These are phyloP conservation scores for Sporothrix sp. DNA, from an alignment of 2,329 filamentous ascomycete species.

Conservation along the genomic window DNA sequence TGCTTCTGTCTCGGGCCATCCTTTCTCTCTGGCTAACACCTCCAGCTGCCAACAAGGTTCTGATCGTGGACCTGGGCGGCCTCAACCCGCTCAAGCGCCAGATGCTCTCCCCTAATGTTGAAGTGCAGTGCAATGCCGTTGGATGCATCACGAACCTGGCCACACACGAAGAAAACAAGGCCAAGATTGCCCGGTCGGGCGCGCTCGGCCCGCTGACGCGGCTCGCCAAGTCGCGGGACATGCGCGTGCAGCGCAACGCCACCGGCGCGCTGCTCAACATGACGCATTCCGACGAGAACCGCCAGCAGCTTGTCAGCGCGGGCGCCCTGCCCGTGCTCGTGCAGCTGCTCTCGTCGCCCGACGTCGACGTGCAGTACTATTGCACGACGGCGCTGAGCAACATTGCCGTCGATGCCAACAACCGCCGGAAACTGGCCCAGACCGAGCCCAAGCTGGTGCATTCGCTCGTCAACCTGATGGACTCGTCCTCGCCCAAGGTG, in stretches of 20 bases:
- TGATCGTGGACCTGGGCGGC: slow-evolving; percentile 87
- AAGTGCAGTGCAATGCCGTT: slow-evolving; percentile 98
- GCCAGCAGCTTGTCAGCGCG: slow-evolving; percentile 92
- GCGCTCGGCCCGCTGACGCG: slow-evolving; percentile 84
- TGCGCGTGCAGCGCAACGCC: slow-evolving; percentile 95
- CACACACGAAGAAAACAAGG: slow-evolving; percentile 98
- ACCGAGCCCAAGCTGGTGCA: slow-evolving; percentile 87
- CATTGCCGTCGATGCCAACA: slow-evolving; percentile 88
- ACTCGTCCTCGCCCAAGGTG: slow-evolving; percentile 92
- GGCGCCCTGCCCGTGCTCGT: slow-evolving; percentile 97
- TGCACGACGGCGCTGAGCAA: slow-evolving; percentile 98
- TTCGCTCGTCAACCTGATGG: slow-evolving; percentile 91
- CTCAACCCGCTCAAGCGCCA: slow-evolving; percentile 87
- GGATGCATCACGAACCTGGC: slow-evolving; percentile 98
- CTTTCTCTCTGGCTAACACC: neutral
- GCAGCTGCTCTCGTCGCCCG: slow-evolving; percentile 80
- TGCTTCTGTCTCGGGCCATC: neutral
- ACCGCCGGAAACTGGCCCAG: slow-evolving; percentile 82
- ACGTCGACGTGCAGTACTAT: slow-evolving; percentile 98
- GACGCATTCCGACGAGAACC: slow-evolving; percentile 98
- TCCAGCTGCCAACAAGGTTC: slow-evolving; percentile 90
- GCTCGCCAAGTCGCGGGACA: slow-evolving; percentile 93
- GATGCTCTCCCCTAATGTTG: slow-evolving; percentile 96
- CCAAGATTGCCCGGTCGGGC: slow-evolving; percentile 92
- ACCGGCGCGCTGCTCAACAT: slow-evolving; percentile 95